Conservation (phyloP, 768 basidiomycete genomes). For the Neoboletus magnificus region DNA sequence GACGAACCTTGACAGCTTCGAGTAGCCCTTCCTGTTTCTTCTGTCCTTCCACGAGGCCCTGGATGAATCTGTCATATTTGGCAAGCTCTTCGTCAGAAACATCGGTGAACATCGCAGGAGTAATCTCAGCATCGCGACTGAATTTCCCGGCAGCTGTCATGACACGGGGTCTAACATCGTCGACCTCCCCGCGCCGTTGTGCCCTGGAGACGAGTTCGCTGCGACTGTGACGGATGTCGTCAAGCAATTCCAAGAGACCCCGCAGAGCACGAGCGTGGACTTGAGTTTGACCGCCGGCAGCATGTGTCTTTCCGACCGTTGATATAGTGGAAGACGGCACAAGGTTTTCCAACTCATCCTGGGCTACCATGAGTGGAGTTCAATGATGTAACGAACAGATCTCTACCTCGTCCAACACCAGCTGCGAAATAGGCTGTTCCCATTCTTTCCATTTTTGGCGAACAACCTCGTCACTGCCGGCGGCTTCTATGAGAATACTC, state of each 20-base stretch:
- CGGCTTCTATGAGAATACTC: constrained; percentile 66
- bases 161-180: constrained; percentile 73
- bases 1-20: constrained; percentile 61
- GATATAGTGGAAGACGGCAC: constrained; percentile 64
- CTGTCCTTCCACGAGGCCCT: constrained; percentile 50
- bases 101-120: constrained; percentile 86
- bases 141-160: constrained; percentile 62
- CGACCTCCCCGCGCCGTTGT: constrained; percentile 54
- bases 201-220: constrained; percentile 63
- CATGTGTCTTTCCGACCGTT: constrained; percentile 29
- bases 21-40: constrained; percentile 65
- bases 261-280: constrained; percentile 69
- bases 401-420: constrained; percentile 64
- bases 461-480: constrained; percentile 72
- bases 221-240: constrained; percentile 62
- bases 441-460: constrained; percentile 86
- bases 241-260: constrained; percentile 72
- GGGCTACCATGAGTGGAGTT: constrained; percentile 3
- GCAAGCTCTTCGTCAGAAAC: constrained; percentile 72
- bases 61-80: constrained; percentile 78
- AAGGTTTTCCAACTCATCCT: constrained; percentile 64
- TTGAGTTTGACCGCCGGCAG: constrained; percentile 49
- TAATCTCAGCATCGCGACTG: constrained; percentile 64
- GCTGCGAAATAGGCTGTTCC: constrained; percentile 65
- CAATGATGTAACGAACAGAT: neutral